A percentile compares a stretch with the other conserved stretches of the same genome.
These are phyloP conservation scores for Plantago major DNA, from an alignment of 257 asterid genomes.

Conservation along the genomic window DNA sequence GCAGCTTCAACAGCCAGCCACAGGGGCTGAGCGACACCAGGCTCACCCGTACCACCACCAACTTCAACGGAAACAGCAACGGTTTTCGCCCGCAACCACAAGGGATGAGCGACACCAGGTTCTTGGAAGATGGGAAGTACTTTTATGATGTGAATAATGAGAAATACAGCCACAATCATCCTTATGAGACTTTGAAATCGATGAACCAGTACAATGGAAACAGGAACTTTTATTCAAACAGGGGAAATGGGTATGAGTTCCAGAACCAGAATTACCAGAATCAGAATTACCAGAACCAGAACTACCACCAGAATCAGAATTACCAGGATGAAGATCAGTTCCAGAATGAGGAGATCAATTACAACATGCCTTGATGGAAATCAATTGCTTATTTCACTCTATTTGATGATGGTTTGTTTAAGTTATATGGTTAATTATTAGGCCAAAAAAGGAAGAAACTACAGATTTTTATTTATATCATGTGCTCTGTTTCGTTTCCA, in stretches of 20 bases:
- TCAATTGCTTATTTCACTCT: too few relatives aligned
- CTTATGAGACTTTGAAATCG: slow-evolving; percentile 34
- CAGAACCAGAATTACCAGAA: slow-evolving; percentile 23
- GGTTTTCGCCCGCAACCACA: slow-evolving; percentile 33
- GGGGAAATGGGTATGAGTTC: slow-evolving; percentile 20
- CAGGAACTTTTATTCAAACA: slow-evolving; percentile 26
- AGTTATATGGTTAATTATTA: slow-evolving; percentile 22
- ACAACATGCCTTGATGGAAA: slow-evolving; percentile 43
- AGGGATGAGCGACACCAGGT: slow-evolving; percentile 90
- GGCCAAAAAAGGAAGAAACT: slow-evolving; percentile 16
- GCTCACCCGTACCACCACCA: slow-evolving; percentile 16
- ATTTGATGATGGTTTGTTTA: background rate
- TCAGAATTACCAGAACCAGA: slow-evolving; percentile 21
- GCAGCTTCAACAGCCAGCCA: slow-evolving; percentile 30
- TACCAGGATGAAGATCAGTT: slow-evolving; percentile 34
- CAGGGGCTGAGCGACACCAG: slow-evolving; percentile 17
- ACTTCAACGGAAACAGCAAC: slow-evolving; percentile 23
- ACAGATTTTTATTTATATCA: slow-evolving; percentile 32
- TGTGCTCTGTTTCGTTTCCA: slow-evolving; percentile 14
- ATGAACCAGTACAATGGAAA: slow-evolving; percentile 21
- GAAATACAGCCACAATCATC: slow-evolving; percentile 41
- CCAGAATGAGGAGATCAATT: slow-evolving; percentile 32
- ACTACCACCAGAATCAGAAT: slow-evolving; percentile 21
- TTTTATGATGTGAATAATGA: slow-evolving; percentile 38
- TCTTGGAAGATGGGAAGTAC: slow-evolving; percentile 60